Evolutionary conservation across 106 monocot species (phyloP).

Genomic region (Dioscorea zingiberensis): DNA sequence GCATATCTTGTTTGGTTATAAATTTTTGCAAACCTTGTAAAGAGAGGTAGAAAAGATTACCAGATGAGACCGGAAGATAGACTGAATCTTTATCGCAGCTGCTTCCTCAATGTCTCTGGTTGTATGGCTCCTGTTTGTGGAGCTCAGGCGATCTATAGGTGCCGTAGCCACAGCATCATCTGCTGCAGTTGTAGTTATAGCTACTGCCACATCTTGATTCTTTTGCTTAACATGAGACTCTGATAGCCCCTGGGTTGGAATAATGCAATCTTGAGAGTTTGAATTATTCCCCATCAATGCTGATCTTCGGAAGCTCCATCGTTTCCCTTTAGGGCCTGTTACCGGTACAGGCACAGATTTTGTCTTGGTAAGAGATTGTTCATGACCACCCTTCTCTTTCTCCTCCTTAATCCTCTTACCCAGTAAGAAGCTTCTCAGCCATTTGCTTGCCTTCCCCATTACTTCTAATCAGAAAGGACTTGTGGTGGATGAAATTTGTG

Average conservation of each 20-base stretch:
- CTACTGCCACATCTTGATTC: constrained; percentile 42
- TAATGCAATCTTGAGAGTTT: not conserved
- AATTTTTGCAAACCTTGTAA: no score
- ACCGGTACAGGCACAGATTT: not conserved
- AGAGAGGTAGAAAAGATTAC: constrained; percentile 17
- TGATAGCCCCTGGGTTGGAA: not conserved
- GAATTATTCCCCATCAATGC: constrained; percentile 6
- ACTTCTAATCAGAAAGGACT: not conserved
- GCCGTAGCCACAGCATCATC: constrained; percentile 40
- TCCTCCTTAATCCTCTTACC: constrained; percentile 27
- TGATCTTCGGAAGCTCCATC: constrained; percentile 48
- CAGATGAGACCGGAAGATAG: constrained; percentile 55
- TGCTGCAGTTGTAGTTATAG: constrained; percentile 30
- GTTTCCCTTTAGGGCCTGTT: constrained; percentile 20
- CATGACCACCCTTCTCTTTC: constrained; percentile 2
- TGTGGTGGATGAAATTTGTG: not conserved
- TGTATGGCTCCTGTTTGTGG: not conserved
- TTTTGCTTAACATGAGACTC: constrained; percentile 35
- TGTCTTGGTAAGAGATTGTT: not conserved
- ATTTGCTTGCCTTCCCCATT: constrained; percentile 41
- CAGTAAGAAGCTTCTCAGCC: constrained; percentile 29
- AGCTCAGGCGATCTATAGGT: constrained; percentile 23
- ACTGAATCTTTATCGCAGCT: constrained; percentile 62
- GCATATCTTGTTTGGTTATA: no score
- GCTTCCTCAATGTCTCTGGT: constrained; percentile 28